Evolutionary conservation across 345 rosid species (phyloP), one percentile per base, ranked within the genome.

Genomic region (Toxicodendron radicans): DNA sequence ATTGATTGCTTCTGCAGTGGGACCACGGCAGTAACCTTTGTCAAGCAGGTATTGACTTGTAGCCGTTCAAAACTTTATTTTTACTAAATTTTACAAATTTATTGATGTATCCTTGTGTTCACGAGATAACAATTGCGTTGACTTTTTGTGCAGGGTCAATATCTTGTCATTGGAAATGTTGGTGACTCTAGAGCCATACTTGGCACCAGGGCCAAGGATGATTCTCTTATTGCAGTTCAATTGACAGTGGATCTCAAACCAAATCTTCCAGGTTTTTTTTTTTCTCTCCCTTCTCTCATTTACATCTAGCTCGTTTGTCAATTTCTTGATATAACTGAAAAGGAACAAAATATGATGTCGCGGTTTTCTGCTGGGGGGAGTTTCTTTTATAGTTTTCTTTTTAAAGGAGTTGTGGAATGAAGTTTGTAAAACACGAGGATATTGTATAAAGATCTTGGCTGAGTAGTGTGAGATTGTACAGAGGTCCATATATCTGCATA

Each of bases 241-340:
- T 81, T 96, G 83, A 96, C 99, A 58, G 91, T 93, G 48, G 99
- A 96, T 87, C 98, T 96, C 60, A 96, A 96, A 75, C 99, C 99
- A 58, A 92, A 87, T 80, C 96, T 96, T 81, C 99, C 98, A 85
- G 98, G 99, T 92, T 18, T 58, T 14, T 49, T 51, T 71, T 71
- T 79, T 58, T 70, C 63, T 58, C 20, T 7, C 41, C n/a, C 33
- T n/a, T 57, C 45, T 24, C n/a, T 23, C 48, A 13, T 57, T 0
- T 72, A 5, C n/a, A 4, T 49, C 32, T 60, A 10, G 32, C 7
- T 54, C 49, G 5, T 16, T 54, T 41, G 6, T 3, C 24, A 13
- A 46, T 18, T 48, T 33, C 58, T 58, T 38, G 9, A 38, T 38
- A 38, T 38, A 38, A 5, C 9, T 38, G 43, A 38, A 38, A 7